These are phyloP conservation scores for Iris macrosiphon DNA, from an alignment of 106 monocot genomes.

Conservation along the genomic window DNA sequence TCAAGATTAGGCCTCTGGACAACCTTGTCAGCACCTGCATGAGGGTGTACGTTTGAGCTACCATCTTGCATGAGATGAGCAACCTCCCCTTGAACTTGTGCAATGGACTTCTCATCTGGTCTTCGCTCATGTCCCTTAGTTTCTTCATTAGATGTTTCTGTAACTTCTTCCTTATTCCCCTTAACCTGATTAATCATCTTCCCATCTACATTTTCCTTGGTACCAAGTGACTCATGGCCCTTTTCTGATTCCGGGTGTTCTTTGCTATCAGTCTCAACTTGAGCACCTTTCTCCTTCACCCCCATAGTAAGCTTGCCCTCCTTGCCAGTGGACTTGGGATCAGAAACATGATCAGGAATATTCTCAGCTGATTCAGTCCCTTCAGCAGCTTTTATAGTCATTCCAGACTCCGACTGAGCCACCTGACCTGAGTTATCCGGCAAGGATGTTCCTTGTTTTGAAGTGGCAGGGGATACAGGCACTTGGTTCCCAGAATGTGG, in stretches of 20 bases:
- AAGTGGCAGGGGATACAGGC: background rate
- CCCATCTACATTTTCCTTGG: conserved; percentile 15
- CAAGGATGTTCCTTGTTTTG: conserved; percentile 8
- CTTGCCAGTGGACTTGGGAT: conserved; percentile 2
- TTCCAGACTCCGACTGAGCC: background rate
- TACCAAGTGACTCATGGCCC: background rate
- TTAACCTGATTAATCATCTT: conserved; percentile 2
- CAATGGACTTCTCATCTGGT: conserved; percentile 1
- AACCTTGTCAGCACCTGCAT: background rate
- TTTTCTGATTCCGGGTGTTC: background rate
- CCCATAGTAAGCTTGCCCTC: conserved; percentile 11
- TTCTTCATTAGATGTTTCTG: conserved; percentile 3
- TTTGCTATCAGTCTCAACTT: background rate
- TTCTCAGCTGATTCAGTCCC: conserved; percentile 17
- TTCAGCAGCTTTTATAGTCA: conserved; percentile 7
- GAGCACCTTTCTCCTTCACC: conserved; percentile 6
- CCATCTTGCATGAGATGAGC: conserved; percentile 1
- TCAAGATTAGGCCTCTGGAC: conserved; percentile 4
- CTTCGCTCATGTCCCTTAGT: conserved; percentile 1
- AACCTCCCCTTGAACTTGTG: background rate
- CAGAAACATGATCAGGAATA: conserved; percentile 7
- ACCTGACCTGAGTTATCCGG: conserved; percentile 14
- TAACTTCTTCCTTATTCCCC: background rate
- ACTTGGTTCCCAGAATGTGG: conserved; percentile 18
- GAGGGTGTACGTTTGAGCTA: background rate